Percentiles rank a stretch among this genome's conserved stretches.
phyloP scores from a whole-genome alignment of 805 yeast genomes.

The Saturnispora sekii region DNA sequence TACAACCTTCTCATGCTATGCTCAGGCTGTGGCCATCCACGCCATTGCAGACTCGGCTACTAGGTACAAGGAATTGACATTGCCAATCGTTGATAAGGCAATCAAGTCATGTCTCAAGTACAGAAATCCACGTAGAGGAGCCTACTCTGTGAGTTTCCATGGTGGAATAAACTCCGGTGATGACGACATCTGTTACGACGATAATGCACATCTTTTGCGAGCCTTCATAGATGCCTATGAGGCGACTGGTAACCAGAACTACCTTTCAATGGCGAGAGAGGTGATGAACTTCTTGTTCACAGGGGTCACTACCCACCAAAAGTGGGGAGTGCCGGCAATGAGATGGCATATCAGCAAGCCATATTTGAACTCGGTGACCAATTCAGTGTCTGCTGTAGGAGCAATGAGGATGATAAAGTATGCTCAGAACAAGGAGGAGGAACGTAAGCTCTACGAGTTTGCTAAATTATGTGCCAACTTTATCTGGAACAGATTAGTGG shows the following conservation, averaged over 20 bases:
- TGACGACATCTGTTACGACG: constrained; percentile 64
- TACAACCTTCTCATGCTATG: constrained; percentile 56
- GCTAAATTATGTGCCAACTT: constrained; percentile 54
- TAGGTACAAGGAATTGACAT: constrained; percentile 40
- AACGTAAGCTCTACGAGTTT: constrained; percentile 39
- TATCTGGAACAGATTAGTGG: constrained; percentile 43
- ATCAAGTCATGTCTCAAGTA: constrained; percentile 41
- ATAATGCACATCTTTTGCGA: constrained; percentile 65
- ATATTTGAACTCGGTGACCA: constrained; percentile 43
- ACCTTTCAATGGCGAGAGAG: constrained; percentile 47
- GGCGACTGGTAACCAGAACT: constrained; percentile 47
- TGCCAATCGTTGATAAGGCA: constrained; percentile 45
- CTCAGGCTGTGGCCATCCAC: constrained; percentile 55
- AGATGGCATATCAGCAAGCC: constrained; percentile 55
- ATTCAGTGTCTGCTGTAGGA: constrained; percentile 56
- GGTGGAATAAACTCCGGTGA: constrained; percentile 31
- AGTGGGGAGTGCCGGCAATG: constrained; percentile 47
- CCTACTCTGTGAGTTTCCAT: constrained; percentile 42
- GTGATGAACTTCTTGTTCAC: constrained; percentile 53
- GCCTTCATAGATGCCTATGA: constrained; percentile 59
- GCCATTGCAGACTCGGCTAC: constrained; percentile 59
- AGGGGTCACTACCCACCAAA: constrained; percentile 44
- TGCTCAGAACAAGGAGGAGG: constrained; percentile 32
- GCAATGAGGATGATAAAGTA: constrained; percentile 54
- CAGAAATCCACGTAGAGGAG: constrained; percentile 40